Base-by-base conservation (phyloP, 768 basidiomycete species). In the Gymnopilus dilepis region DNA sequence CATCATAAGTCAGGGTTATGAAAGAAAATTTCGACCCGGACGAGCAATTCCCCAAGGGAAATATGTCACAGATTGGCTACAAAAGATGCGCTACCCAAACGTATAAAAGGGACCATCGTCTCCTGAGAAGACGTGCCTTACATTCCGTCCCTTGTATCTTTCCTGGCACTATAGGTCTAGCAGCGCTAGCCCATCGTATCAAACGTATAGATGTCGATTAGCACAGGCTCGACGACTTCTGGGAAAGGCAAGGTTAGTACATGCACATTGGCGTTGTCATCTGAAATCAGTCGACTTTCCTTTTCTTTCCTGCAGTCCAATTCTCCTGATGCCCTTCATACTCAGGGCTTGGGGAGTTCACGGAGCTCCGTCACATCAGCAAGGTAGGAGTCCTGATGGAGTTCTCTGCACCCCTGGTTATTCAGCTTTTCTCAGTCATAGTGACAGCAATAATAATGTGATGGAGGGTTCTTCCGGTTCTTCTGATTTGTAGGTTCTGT, bases 401-500 rank as follows among this genome's bases (percentile, higher is more conserved):
- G 28, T 15, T 43, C 19, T 31, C 30, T 43, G 30, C 40, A 30
- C 21, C 28, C 55, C 55, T 56, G 55, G 30, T 33, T 56, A 56
- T 40, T 26, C 21, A 54, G 33, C 34, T 40, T 40, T 21, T 40
- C 38, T 40, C 33, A 53, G 37, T 38, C 24, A n/a, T 53, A 54
- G 52, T 38, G 34, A 50, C 15, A n/a, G 24, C 22, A 24, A 40
- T 22, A 28, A 40, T 54, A 26, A 15, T 38, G 13, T 38, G 34
- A 54, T 40, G 34, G 34, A 54, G 22, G 42, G 45, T 43, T n/a
- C 6, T 34, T 30, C 28, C 26, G 55, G 28, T 28, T 13, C 13
- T 43, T 56, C 41, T 56, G 55, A 56, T 56, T 2, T 6, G 55
- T 56, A 56, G 11, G 55, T 56, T 24, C 40, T 56, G n/a, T 56